Base-by-base conservation (phyloP, 352 stramenopile genomes). In the Pythium dissotocum region DNA sequence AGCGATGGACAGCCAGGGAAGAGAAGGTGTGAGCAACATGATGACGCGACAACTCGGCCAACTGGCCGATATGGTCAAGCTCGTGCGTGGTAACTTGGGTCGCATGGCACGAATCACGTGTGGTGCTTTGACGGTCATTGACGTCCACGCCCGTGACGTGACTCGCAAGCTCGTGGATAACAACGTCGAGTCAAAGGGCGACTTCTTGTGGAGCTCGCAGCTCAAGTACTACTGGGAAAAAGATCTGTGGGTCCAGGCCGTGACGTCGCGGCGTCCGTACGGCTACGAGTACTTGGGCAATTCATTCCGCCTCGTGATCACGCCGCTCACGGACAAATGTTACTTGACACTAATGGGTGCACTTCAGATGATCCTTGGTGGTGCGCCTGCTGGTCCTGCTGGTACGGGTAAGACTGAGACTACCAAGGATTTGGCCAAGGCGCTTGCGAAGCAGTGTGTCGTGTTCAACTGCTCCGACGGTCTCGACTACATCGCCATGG, bases 251-350 rank as follows among this genome's bases (percentile, higher is more conserved):
- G 87, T 91, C 6, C 85, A 98, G 64, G 93, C 96, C 59, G 91
- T 98, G 32, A 95, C 93, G 28, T 94, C 93, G 6, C 77, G 87
- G 0, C 81, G 95, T 6, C 89, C 88, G 6, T 99, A 99, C 71
- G 96, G 92, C 8, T 99, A 98, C 71, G 96, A 99, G 74, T 99
- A 99, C 73, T 72, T 99, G n/a, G 96, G 96, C 7, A 98, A 98
- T 65, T 97, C 90, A 40, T 98, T 97, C 52, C 85, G 96, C 9
- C 78, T 99, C 2, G 95, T 99, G 58, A 98, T 99, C 71, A 99
- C 96, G 4, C 96, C 96, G 3, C 71, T 99, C 28, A 98, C 95
- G 0, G 95, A 98, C 73, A 98, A 98, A 66, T 98, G 95, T 70
- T 98, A 98, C 74, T 61, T 98, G 35, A 98, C 95, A 26, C 79